phyloP scores from a whole-genome alignment of 1,284 basidiomycete species.

The Microbotryum silenes-acaulis region DNA sequence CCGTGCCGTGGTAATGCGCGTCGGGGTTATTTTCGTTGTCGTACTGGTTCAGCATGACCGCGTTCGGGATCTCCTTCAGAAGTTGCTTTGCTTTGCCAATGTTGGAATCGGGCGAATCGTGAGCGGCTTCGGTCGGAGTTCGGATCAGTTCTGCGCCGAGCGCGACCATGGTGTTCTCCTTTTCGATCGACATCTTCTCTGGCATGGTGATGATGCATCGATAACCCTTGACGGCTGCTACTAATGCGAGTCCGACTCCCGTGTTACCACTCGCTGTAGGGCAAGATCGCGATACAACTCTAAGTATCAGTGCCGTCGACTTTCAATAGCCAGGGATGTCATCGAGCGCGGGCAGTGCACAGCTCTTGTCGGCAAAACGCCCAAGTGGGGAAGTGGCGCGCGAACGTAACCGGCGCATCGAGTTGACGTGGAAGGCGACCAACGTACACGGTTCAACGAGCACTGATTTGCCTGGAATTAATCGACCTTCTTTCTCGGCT shows the following conservation, averaged over 20 bases:
- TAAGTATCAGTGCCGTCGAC: background rate
- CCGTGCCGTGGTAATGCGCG: constrained; percentile 79
- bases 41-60: constrained; percentile 87
- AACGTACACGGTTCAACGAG: constrained; percentile 69
- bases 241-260: constrained; percentile 87
- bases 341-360: too few relatives aligned
- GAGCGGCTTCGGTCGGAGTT: constrained; percentile 84
- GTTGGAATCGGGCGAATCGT: constrained; percentile 75
- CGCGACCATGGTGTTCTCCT: constrained; percentile 82
- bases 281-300: too few relatives aligned
- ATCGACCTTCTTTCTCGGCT: constrained; percentile 76
- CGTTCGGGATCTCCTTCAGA: constrained; percentile 69
- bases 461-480: constrained; percentile 80
- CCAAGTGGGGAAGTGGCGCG: background rate
- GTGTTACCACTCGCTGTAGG: constrained; percentile 32
- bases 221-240: constrained; percentile 80
- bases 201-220: constrained; percentile 82
- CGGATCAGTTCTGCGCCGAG: constrained; percentile 85
- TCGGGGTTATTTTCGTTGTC: constrained; percentile 67
- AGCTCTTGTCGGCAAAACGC: background rate
- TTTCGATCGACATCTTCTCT: constrained; percentile 95
- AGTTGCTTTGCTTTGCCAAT: constrained; percentile 72
- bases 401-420: background rate
- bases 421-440: background rate
- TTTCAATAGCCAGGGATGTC: too few relatives aligned